phyloP scores from a whole-genome alignment of 225 moss, liverwort and hornwort genomes.

The Pseudoscleropodium purum region DNA sequence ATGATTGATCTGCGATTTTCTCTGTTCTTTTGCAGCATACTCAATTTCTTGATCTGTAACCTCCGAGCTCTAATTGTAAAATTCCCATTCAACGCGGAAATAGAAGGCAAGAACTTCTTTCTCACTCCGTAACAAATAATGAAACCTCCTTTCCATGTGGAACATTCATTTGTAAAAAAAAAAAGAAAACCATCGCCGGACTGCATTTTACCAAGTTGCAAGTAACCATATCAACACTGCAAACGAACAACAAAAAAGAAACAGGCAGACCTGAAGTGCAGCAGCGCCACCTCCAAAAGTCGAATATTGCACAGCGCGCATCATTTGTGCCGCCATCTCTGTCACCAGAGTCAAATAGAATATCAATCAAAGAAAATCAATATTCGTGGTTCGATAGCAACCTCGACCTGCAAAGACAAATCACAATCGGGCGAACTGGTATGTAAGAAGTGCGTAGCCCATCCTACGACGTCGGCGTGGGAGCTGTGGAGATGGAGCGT shows the following conservation, averaged over 20 bases:
- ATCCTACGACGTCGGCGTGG: neutral
- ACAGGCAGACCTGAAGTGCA: conserved; percentile 18
- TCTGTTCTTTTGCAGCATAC: neutral
- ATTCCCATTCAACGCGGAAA: too few species aligned
- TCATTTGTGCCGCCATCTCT: conserved; percentile 20
- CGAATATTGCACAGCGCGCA: conserved; percentile 39
- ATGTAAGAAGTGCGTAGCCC: neutral
- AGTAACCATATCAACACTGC: neutral
- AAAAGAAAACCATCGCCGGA: neutral
- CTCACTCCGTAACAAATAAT: neutral
- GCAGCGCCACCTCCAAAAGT: conserved; percentile 29
- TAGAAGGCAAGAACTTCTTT: neutral
- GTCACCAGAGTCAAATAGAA: neutral
- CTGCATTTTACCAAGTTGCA: neutral
- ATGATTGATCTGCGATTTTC: too few species aligned
- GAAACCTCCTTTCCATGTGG: neutral
- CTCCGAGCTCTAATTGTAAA: too few species aligned
- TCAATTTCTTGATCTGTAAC: neutral
- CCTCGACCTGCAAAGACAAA: too few species aligned
- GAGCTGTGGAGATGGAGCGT: neutral
- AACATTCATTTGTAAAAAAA: neutral
- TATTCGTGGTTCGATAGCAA: neutral
- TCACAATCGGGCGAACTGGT: too few species aligned
- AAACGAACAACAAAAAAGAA: too few species aligned
- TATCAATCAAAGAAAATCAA: neutral